A percentile compares a stretch with the other conserved stretches of the same genome.
These are phyloP conservation scores for Candida berthetii DNA, from an alignment of 805 yeast species.

Conservation along the genomic window DNA sequence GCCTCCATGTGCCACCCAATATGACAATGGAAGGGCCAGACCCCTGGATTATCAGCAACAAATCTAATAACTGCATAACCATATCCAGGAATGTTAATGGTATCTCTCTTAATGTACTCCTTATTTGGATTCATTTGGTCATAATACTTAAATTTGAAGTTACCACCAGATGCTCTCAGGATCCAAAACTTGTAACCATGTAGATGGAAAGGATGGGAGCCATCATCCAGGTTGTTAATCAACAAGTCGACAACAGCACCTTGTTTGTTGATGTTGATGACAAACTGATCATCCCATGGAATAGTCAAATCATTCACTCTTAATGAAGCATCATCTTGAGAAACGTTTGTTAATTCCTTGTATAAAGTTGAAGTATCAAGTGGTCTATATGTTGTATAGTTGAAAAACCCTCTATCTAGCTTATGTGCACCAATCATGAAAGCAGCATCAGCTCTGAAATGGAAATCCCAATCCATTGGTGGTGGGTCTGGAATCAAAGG, in stretches of 20 bases:
- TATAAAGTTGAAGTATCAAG: slow-evolving; percentile 9
- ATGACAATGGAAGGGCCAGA: slow-evolving; percentile 83
- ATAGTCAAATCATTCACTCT: background rate
- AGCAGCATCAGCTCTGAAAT: slow-evolving; percentile 16
- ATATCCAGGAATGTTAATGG: slow-evolving; percentile 49
- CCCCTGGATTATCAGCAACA: slow-evolving; percentile 70
- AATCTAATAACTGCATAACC: slow-evolving; percentile 55
- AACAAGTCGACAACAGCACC: slow-evolving; percentile 50
- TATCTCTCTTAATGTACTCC: slow-evolving; percentile 52
- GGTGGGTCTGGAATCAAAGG: slow-evolving; percentile 15
- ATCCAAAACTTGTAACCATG: slow-evolving; percentile 39
- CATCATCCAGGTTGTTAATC: slow-evolving; percentile 62
- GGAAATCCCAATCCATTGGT: slow-evolving; percentile 9
- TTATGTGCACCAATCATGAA: slow-evolving; percentile 19
- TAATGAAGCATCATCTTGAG: slow-evolving; percentile 4
- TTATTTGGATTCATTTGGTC: slow-evolving; percentile 42
- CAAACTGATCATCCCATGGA: slow-evolving; percentile 12
- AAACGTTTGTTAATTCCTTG: slow-evolving; percentile 12
- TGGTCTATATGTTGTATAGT: slow-evolving; percentile 17
- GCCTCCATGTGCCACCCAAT: slow-evolving; percentile 65
- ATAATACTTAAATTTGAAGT: slow-evolving; percentile 15
- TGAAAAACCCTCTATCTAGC: slow-evolving; percentile 20
- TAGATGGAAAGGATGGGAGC: slow-evolving; percentile 59
- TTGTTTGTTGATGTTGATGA: slow-evolving; percentile 16
- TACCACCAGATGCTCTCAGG: slow-evolving; percentile 18